phyloP scores from a whole-genome alignment of 345 rosid genomes.

The Capsella bursapastoris region DNA sequence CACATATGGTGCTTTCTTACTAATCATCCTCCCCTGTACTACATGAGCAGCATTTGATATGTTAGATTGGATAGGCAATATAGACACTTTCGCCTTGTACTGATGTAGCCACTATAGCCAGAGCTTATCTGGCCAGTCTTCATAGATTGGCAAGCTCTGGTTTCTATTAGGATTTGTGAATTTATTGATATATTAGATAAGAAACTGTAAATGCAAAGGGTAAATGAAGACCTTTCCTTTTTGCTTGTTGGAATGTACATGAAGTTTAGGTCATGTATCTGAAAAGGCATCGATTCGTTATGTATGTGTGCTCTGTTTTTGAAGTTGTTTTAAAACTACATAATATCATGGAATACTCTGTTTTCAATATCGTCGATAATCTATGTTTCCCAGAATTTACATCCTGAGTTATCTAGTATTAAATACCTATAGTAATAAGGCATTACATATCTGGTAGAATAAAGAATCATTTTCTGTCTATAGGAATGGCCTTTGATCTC shows the following conservation, averaged over 20 bases:
- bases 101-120: neutral
- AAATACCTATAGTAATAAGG: neutral
- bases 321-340: neutral
- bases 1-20: neutral
- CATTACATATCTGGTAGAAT: neutral
- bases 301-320: constrained; percentile 11
- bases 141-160: neutral
- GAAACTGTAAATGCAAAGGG: constrained; percentile 2
- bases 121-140: neutral
- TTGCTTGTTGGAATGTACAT: constrained; percentile 12
- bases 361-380: neutral
- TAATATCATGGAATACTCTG: neutral
- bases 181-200: neutral
- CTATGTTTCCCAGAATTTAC: neutral
- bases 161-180: neutral
- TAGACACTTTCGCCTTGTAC: neutral
- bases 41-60: constrained; percentile 4
- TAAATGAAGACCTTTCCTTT: neutral
- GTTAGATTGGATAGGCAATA: neutral
- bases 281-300: neutral
- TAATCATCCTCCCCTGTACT: neutral
- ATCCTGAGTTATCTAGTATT: neutral
- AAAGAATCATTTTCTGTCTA: neutral
- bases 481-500: constrained; percentile 3
- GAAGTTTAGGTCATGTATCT: neutral